Evolutionary conservation across 2,329 filamentous ascomycete genomes (phyloP).

Genomic region (Talaromyces funiculosus): DNA sequence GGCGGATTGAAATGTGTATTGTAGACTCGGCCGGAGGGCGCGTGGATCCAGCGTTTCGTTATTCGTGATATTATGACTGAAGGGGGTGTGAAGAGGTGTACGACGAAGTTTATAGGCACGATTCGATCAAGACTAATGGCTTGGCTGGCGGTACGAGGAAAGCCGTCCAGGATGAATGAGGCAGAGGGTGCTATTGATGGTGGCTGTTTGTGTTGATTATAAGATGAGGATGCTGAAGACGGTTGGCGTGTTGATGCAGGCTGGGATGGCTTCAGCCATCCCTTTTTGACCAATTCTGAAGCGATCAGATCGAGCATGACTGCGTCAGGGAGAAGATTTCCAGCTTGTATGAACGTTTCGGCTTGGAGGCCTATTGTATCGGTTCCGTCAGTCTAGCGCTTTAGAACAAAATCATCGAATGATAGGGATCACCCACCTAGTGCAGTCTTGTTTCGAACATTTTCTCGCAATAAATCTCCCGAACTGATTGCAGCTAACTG

Average conservation of each 20-base stretch:
- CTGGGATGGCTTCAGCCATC: conserved; percentile 62
- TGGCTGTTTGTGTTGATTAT: conserved; percentile 26
- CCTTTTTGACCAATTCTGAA: conserved; percentile 76
- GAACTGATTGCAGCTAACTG: conserved; percentile 89
- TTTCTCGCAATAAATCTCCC: conserved; percentile 82
- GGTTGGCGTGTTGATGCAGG: background rate
- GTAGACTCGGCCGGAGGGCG: conserved; percentile 84
- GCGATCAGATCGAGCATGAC: conserved; percentile 90
- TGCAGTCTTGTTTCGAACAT: conserved; percentile 83
- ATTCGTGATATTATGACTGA: conserved; percentile 86
- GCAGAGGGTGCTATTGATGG: conserved; percentile 63
- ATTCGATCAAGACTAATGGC: conserved; percentile 70
- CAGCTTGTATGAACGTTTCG: conserved; percentile 79
- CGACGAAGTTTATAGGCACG: conserved; percentile 90
- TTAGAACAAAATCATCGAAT: too few relatives aligned
- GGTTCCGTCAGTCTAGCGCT: background rate
- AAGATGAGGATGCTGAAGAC: conserved; percentile 28
- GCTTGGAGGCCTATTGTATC: conserved; percentile 74
- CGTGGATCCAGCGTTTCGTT: conserved; percentile 87
- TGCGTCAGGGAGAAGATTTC: conserved; percentile 83
- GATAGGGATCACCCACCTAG: conserved; percentile 57
- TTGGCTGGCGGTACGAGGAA: conserved; percentile 81
- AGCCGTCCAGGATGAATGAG: conserved; percentile 93
- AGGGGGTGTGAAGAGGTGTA: conserved; percentile 78
- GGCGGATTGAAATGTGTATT: conserved; percentile 91